Conservation (phyloP, 2,329 filamentous ascomycete species). For the Byssoonygena ceratinophila region DNA sequence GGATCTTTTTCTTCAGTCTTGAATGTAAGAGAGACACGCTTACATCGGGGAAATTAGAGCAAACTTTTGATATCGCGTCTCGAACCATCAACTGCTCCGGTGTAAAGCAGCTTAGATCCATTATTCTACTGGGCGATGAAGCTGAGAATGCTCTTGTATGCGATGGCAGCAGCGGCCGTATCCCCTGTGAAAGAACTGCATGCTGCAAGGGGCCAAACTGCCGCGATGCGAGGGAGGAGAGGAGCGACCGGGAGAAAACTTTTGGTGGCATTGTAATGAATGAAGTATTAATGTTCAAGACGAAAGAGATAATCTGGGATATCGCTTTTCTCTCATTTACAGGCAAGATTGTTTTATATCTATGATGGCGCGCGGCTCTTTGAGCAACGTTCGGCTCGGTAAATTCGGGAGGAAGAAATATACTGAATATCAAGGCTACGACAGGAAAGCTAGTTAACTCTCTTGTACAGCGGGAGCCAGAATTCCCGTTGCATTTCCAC, state of each 20-base stretch:
- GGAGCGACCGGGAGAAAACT: constrained; percentile 4
- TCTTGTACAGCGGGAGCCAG: too few relatives aligned
- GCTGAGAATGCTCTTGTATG: constrained; percentile 27
- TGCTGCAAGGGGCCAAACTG: background rate
- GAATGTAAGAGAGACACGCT: too few relatives aligned
- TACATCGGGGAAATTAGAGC: constrained; percentile 56
- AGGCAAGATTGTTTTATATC: too few relatives aligned
- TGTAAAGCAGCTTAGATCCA: constrained; percentile 63
- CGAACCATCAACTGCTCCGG: constrained; percentile 63
- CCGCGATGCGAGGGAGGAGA: background rate
- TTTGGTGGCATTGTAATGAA: constrained; percentile 12
- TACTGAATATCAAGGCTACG: background rate
- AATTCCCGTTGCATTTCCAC: too few relatives aligned
- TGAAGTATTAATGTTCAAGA: background rate
- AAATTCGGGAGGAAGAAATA: background rate
- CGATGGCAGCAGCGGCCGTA: background rate
- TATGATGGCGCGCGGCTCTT: background rate
- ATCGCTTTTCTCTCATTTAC: too few relatives aligned
- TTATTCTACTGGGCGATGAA: constrained; percentile 38
- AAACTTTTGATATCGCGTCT: constrained; percentile 58
- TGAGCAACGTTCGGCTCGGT: background rate
- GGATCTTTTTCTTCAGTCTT: too few relatives aligned
- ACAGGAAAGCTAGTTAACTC: background rate
- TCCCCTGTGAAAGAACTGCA: background rate
- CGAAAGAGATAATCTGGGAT: background rate